These are phyloP conservation scores for Penicillium mononematosum DNA, from an alignment of 495 filamentous ascomycete species.

Conservation along the genomic window DNA sequence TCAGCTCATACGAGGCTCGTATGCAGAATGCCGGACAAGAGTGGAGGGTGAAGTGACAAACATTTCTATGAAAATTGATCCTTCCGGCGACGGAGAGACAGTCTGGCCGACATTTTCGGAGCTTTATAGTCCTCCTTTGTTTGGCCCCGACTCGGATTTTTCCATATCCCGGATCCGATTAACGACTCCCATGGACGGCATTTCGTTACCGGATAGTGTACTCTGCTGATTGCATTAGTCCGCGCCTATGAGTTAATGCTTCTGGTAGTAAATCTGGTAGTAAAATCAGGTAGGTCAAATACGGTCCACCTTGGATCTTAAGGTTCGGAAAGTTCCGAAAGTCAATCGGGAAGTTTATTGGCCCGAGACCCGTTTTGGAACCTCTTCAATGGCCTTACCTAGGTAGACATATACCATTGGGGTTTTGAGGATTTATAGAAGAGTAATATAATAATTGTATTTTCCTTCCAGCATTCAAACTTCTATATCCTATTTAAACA, in stretches of 20 bases:
- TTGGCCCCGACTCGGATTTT: neutral
- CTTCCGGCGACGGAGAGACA: conserved; percentile 1
- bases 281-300: neutral
- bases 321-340: conserved; percentile 3
- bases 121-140: neutral
- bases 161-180: neutral
- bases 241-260: neutral
- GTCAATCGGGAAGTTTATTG: neutral
- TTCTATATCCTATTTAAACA: neutral
- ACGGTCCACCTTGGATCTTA: neutral
- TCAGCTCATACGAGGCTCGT: neutral
- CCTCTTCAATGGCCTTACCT: neutral
- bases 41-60: neutral
- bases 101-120: neutral
- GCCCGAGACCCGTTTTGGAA: neutral
- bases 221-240: neutral
- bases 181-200: neutral
- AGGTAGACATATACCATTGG: neutral
- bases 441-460: too few species aligned
- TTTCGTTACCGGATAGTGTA: neutral
- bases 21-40: neutral
- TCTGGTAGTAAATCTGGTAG: too few species aligned
- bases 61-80: neutral
- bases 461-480: too few species aligned
- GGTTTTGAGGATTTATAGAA: neutral